These are phyloP conservation scores for Dendryphion nanum DNA, from an alignment of 2,329 filamentous ascomycete genomes.

Conservation along the genomic window DNA sequence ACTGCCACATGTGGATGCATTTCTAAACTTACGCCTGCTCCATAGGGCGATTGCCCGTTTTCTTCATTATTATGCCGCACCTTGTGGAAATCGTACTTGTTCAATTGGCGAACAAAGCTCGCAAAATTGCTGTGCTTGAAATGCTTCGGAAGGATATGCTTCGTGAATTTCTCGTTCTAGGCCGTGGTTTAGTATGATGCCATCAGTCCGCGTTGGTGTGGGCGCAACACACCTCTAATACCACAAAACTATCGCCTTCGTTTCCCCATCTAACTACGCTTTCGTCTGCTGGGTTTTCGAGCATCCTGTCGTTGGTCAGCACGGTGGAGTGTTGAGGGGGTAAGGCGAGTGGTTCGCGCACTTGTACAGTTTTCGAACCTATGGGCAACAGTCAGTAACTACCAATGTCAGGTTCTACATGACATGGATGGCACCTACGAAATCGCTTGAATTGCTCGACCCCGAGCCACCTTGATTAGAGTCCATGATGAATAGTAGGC, in stretches of 20 bases:
- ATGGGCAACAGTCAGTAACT: constrained; percentile 20
- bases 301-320: constrained; percentile 63
- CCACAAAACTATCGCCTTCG: constrained; percentile 92
- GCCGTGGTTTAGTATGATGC: constrained; percentile 13
- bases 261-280: constrained; percentile 95
- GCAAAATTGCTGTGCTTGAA: constrained; percentile 99
- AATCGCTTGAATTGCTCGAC: constrained; percentile 88
- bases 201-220: background rate
- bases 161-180: constrained; percentile 97
- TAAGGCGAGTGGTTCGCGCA: constrained; percentile 49
- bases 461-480: constrained; percentile 35
- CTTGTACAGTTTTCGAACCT: constrained; percentile 99
- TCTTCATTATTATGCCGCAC: constrained; percentile 89
- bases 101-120: constrained; percentile 91
- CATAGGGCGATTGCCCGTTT: constrained; percentile 76
- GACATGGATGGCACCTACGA: constrained; percentile 62
- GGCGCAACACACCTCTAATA: constrained; percentile 73
- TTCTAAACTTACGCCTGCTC: constrained; percentile 62
- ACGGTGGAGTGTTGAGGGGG: background rate
- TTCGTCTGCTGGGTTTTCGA: constrained; percentile 91
- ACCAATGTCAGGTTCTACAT: constrained; percentile 6
- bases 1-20: background rate
- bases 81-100: constrained; percentile 99
- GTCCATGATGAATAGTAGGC: constrained; percentile 25
- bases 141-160: constrained; percentile 93